Base-by-base conservation (phyloP, 176 grass and related monocot species). In the Chrysopogon serrulatus region DNA sequence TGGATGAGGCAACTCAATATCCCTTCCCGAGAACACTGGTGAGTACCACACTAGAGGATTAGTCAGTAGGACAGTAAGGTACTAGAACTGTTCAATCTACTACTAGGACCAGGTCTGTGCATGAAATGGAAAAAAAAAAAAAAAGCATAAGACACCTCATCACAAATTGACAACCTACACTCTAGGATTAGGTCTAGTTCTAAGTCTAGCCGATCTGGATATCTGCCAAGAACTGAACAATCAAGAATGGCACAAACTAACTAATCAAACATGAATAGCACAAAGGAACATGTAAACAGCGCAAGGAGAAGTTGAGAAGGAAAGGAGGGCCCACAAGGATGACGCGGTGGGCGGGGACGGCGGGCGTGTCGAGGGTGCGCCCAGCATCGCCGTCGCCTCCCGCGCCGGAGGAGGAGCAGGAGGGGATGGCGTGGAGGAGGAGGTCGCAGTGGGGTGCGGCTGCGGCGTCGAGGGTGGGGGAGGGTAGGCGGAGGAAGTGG, bases 401-500 rank as follows among this genome's bases (percentile, higher is more conserved):
- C 40, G 77, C 43, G 57, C 36, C 24, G 35, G 64, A 11, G 40
- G 73, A 11, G 30, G 35, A 23, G 40, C 57, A 47, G 26, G 81
- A 30, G 21, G 84, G 78, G 82, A 87, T 78, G 79, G 86, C 75
- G 48, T 90, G 90, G 40, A 95, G 90, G 43, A 92, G 85, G 48
- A 92, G 62, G 77, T 86, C 82, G 17, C 84, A 66, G 48, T 87
- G 82, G 49, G 36, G 43, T 8, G 56, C 28, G 28, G 69, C 48
- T 7, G 86, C 35, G 76, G 30, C 13, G 77, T 80, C 81, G 74
- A 86, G 44, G 14, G 74, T 73, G 1, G 95, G 95, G 36, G 84
- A 90, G 0, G 67, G 41, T 65, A 98, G 90, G 67, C 95, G 92
- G 82, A 98, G 95, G 90, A 98, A 95, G 39, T 34, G 56, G 68